Base-by-base conservation (phyloP, 2,329 filamentous ascomycete genomes). In the Colletotrichum neosansevieriae region DNA sequence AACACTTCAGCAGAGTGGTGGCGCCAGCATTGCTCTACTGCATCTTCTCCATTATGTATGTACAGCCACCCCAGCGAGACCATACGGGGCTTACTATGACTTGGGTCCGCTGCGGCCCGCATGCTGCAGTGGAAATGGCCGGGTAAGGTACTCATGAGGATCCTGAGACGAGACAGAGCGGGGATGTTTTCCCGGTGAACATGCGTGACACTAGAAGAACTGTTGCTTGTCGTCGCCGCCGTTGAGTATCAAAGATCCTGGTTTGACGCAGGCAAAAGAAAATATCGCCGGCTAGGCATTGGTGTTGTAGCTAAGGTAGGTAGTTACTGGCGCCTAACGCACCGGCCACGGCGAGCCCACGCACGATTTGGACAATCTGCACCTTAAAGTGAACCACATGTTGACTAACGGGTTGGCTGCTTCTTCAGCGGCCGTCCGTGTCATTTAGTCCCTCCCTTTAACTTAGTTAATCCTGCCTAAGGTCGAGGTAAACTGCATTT, bases 351-450 rank as follows among this genome's bases (percentile, higher is more conserved):
- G 6, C 29, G 29, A 29, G 6, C 29, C 29, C 29, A 29, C 29
- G 29, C 6, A 29, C 29, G 29, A 7, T 38, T 13, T 38, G 36
- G 13, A 38, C 36, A 38, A 38, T 38, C 6, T 6, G 29, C 29
- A 29, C 29, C 29, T 29, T 9, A 29, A 17, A 34, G 29, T 29
- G 15, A 11, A 54, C 24, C 29, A 54, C 38, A 42, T 29, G 13
- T n/a, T 29, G 21, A n/a, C 47, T 29, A 29, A 29, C 29, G 29
- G 29, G 29, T 29, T 29, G 29, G 29, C n/a, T 15, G 17, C 50
- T 63, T 67, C 59, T 63, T 63, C 50, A 67, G 59, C 59, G 6
- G 36, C 58, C 42, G 24, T 44, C 50, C 24, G 34, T 57, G 34
- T 49, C 32, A 40, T 24, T 10, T 11, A 34, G 42, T n/a, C 32